A percentile compares a stretch with the other conserved stretches of the same genome.
These are phyloP conservation scores for Bruguiera parviflora DNA, from an alignment of 345 rosid genomes.

Conservation along the genomic window DNA sequence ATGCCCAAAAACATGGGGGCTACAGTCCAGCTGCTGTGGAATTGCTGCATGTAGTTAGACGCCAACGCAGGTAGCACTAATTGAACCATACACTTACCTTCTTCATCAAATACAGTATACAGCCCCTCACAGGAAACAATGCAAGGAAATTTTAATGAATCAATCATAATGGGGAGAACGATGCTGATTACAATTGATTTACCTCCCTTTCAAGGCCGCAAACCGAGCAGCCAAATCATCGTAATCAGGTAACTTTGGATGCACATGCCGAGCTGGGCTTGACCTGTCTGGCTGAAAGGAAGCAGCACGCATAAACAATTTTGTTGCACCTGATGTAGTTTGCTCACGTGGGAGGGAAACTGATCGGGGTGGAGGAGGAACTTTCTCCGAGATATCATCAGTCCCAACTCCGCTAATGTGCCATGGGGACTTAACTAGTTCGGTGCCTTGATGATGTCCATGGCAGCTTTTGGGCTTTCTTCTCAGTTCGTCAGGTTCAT, in stretches of 20 bases:
- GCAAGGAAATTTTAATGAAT: neutral
- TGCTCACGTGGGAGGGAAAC: conserved; percentile 66
- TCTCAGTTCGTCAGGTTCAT: conserved; percentile 40
- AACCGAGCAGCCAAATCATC: conserved; percentile 89
- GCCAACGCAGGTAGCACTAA: neutral
- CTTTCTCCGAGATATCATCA: conserved; percentile 27
- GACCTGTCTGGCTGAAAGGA: conserved; percentile 74
- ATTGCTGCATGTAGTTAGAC: neutral
- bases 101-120: neutral
- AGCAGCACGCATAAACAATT: conserved; percentile 57
- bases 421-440: conserved; percentile 26
- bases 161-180: neutral
- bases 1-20: conserved; percentile 1
- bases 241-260: conserved; percentile 90
- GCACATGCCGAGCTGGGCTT: conserved; percentile 68
- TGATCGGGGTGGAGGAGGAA: conserved; percentile 54
- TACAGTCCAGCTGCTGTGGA: neutral
- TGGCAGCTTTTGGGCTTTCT: conserved; percentile 56
- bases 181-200: conserved; percentile 13
- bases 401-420: conserved; percentile 21
- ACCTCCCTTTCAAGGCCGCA: conserved; percentile 80
- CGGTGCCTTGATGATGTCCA: conserved; percentile 25
- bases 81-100: neutral
- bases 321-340: conserved; percentile 39
- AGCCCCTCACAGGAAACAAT: neutral